Evolutionary conservation across 2,329 filamentous ascomycete species (phyloP).

Genomic region (Penicillium frequentans): DNA sequence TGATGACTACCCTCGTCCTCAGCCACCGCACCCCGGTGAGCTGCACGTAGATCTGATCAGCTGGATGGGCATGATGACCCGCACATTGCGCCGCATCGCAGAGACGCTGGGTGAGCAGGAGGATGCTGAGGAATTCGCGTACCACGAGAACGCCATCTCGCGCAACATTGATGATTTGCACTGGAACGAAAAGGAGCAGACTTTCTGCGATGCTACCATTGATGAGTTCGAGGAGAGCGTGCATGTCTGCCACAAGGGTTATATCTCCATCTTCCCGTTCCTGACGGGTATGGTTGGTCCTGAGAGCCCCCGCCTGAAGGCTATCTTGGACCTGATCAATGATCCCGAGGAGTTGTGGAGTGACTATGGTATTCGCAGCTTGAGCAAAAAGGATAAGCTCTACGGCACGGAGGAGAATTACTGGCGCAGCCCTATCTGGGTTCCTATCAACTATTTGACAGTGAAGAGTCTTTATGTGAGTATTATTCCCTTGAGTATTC

Average conservation of each 20-base stretch:
- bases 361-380: conserved; percentile 79
- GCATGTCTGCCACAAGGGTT: conserved; percentile 94
- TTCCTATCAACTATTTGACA: conserved; percentile 92
- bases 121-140: conserved; percentile 70
- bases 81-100: conserved; percentile 79
- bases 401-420: conserved; percentile 96
- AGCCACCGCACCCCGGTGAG: conserved; percentile 93
- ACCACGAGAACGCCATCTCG: conserved; percentile 73
- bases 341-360: conserved; percentile 90
- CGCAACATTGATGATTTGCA: conserved; percentile 90
- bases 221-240: conserved; percentile 90
- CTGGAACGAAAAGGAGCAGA: conserved; percentile 77
- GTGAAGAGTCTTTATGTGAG: conserved; percentile 75
- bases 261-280: conserved; percentile 92
- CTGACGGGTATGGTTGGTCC: conserved; percentile 75
- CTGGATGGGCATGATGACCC: conserved; percentile 97
- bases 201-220: conserved; percentile 92
- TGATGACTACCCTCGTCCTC: conserved; percentile 91
- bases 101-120: conserved; percentile 71
- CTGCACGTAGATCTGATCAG: conserved; percentile 91
- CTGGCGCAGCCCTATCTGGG: conserved; percentile 93
- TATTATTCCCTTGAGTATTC: conserved; percentile 23
- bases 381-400: conserved; percentile 78
- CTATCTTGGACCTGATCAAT: conserved; percentile 72
- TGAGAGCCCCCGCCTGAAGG: conserved; percentile 71